A percentile compares a stretch with the other conserved stretches of the same genome.
phyloP scores from a whole-genome alignment of 257 asterid species.

The Phtheirospermum japonicum region DNA sequence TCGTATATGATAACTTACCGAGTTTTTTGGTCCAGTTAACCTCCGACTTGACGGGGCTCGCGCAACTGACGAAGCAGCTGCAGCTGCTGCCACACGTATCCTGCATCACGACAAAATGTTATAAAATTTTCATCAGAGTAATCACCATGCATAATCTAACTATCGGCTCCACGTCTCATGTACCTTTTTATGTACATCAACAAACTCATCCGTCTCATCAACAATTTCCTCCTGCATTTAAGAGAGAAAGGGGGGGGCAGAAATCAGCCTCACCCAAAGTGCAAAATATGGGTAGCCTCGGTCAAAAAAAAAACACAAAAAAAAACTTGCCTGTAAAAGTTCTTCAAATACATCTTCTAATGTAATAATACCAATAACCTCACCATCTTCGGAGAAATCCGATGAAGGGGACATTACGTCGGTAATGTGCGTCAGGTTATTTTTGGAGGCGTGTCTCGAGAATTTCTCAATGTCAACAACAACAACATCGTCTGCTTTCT shows the following conservation, averaged over 20 bases:
- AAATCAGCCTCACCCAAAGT: slow-evolving; percentile 1
- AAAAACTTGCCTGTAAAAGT: slow-evolving; percentile 67
- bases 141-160: slow-evolving; percentile 13
- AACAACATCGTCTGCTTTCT: slow-evolving; percentile 41
- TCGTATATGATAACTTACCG: slow-evolving; percentile 73
- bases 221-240: slow-evolving; percentile 82
- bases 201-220: slow-evolving; percentile 90
- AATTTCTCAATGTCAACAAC: slow-evolving; percentile 59
- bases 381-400: slow-evolving; percentile 76
- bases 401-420: slow-evolving; percentile 34
- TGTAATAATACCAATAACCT: slow-evolving; percentile 87
- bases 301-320: slow-evolving; percentile 11
- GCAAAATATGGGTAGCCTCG: background rate
- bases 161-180: slow-evolving; percentile 20
- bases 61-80: slow-evolving; percentile 84
- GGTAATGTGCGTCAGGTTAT: slow-evolving; percentile 17
- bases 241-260: slow-evolving; percentile 11
- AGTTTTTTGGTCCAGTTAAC: slow-evolving; percentile 52
- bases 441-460: slow-evolving; percentile 28
- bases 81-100: slow-evolving; percentile 93
- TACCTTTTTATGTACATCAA: slow-evolving; percentile 90
- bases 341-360: slow-evolving; percentile 96
- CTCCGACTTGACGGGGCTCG: slow-evolving; percentile 80
- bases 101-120: slow-evolving; percentile 39
- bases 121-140: background rate